Percentiles rank a stretch among this genome's conserved stretches.
phyloP scores from a whole-genome alignment of 441 rosid genomes.

The Mallotus japonicus region DNA sequence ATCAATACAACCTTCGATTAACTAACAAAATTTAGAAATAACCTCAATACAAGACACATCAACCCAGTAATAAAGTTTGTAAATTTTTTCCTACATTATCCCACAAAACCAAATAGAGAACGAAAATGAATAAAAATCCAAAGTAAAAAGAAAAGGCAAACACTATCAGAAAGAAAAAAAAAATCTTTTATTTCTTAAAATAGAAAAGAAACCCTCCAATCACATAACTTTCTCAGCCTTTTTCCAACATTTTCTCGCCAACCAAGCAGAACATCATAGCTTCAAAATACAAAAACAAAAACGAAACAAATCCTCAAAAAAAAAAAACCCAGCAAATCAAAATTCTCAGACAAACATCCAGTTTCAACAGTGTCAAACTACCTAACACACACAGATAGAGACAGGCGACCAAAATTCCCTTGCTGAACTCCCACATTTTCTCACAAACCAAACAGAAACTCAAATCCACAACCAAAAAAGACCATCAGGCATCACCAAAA shows the following conservation, averaged over 20 bases:
- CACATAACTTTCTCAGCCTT: neutral
- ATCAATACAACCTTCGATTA: neutral
- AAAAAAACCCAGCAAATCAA: neutral
- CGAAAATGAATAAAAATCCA: constrained; percentile 4
- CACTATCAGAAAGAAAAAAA: neutral
- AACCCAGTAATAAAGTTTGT: neutral
- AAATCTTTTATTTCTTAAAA: neutral
- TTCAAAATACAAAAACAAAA: neutral
- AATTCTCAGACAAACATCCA: neutral
- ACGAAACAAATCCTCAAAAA: neutral
- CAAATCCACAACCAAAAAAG: neutral
- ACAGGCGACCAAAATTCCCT: neutral
- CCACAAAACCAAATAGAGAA: neutral
- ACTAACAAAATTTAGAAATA: neutral
- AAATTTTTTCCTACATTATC: neutral
- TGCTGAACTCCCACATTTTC: constrained; percentile 19
- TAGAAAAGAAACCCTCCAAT: neutral
- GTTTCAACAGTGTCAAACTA: neutral
- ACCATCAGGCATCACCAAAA: neutral
- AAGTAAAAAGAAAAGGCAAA: neutral
- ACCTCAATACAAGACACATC: neutral
- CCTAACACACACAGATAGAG: neutral
- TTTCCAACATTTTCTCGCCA: neutral
- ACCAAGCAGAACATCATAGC: constrained; percentile 15
- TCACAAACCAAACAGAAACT: constrained; percentile 19